Conservation (phyloP, 2,329 filamentous ascomycete species). For the Cryphonectria nitschkei region DNA sequence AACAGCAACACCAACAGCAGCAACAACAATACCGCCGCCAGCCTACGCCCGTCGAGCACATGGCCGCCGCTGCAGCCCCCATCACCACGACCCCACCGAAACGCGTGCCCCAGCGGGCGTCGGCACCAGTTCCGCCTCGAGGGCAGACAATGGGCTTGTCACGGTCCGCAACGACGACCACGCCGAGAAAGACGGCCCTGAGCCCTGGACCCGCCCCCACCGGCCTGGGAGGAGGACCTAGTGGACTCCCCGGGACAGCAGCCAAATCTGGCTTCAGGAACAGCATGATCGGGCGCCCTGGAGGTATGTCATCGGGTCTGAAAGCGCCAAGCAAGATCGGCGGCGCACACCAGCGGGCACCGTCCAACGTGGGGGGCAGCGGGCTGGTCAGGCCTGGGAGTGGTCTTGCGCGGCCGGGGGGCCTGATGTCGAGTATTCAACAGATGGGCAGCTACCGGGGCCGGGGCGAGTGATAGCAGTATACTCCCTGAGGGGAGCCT, state of each 20-base stretch:
- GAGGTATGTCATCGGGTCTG: slow-evolving; percentile 58
- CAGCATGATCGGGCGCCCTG: slow-evolving; percentile 46
- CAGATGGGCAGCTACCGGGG: slow-evolving; percentile 74
- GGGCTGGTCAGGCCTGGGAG: slow-evolving; percentile 56
- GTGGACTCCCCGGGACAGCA: slow-evolving; percentile 36
- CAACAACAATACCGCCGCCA: slow-evolving; percentile 24
- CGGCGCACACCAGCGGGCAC: slow-evolving; percentile 47
- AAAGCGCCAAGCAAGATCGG: slow-evolving; percentile 62
- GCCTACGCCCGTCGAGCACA: slow-evolving; percentile 9
- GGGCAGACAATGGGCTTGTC: slow-evolving; percentile 21
- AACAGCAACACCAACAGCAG: slow-evolving; percentile 34
- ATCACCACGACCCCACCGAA: slow-evolving; percentile 19
- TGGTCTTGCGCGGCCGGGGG: slow-evolving; percentile 58
- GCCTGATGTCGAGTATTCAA: slow-evolving; percentile 85
- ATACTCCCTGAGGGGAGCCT: no score
- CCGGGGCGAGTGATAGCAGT: slow-evolving; percentile 37
- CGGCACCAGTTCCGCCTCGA: slow-evolving; percentile 22
- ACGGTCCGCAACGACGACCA: slow-evolving; percentile 22
- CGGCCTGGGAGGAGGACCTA: slow-evolving; percentile 7
- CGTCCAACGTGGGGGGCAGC: slow-evolving; percentile 43
- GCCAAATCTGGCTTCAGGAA: slow-evolving; percentile 51
- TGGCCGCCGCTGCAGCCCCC: neutral
- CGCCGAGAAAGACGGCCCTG: slow-evolving; percentile 22
- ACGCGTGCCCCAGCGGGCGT: slow-evolving; percentile 25
- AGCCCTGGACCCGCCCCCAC: slow-evolving; percentile 22